Evolutionary conservation across 768 basidiomycete species (phyloP), one percentile per base, ranked within the genome.

Genomic region (Tylopilus intermedius): DNA sequence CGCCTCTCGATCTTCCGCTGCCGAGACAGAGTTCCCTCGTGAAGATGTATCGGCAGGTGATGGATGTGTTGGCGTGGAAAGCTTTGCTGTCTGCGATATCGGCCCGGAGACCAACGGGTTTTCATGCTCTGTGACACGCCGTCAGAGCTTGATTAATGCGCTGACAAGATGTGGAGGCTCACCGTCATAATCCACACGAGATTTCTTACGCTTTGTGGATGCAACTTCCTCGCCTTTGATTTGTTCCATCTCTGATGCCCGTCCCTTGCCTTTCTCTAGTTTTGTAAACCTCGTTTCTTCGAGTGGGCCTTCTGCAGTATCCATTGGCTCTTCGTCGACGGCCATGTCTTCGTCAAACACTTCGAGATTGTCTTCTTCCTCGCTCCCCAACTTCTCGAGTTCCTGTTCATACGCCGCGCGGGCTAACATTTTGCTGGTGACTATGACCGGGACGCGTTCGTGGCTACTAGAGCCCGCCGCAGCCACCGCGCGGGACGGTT

Each of bases 351-450:
- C 72, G 37, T 68, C 69, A 37, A 76, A 68, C 4, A 78, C 63
- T 47, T 69, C 59, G 21, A 76, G 55, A 10, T 67, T 73, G 4
- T 71, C 74, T 9, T 74, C 76, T 47, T 77, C 79, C 45, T 75
- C 76, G 33, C 67, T 62, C 6, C 54, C 70, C 15, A 65, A 46
- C 51, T 79, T 79, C 40, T 74, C 73, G 35, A 87, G 58, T 47
- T 80, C 71, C 58, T 74, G 73, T 61, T 86, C 78, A 59, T 88
- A 86, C 55, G 81, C 73, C 45, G 78, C 81, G 2, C 87, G 78
- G 51, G 79, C 83, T n/a, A 73, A 60, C 85, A 89, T 90, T 68
- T 90, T 90, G 58, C 71, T 74, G 3, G 88, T 90, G 13, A 85
- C 65, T 63, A 81, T 83, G 21, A 73, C 64, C 0, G 82, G 79